phyloP scores from a whole-genome alignment of 2,329 filamentous ascomycete species.

The Monosporascus sp. region DNA sequence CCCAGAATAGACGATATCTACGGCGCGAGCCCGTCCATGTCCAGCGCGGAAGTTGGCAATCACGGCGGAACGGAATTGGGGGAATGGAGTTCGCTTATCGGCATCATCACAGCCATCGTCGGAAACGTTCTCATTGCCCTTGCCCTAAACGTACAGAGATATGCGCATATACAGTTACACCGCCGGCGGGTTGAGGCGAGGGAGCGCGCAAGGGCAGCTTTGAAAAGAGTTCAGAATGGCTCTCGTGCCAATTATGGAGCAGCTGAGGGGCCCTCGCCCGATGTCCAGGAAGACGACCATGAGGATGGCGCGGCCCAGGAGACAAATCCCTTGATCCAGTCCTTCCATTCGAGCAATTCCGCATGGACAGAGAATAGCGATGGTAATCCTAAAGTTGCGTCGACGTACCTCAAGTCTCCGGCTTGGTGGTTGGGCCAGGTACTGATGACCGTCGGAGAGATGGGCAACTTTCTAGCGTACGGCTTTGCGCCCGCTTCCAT shows the following conservation, averaged over 20 bases:
- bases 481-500: constrained; percentile 97
- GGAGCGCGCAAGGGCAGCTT: constrained; percentile 48
- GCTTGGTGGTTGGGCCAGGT: constrained; percentile 97
- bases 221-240: constrained; percentile 38
- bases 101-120: constrained; percentile 85
- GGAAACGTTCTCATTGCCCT: constrained; percentile 94
- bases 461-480: constrained; percentile 94
- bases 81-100: constrained; percentile 89
- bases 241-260: constrained; percentile 24
- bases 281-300: constrained; percentile 28
- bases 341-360: constrained; percentile 41
- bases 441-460: constrained; percentile 87
- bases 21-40: constrained; percentile 11
- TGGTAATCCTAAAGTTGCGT: constrained; percentile 38
- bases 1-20: constrained; percentile 7
- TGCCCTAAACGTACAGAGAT: constrained; percentile 92
- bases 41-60: constrained; percentile 17
- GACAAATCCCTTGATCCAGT: constrained; percentile 47
- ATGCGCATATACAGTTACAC: constrained; percentile 83
- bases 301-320: constrained; percentile 32
- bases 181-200: constrained; percentile 59
- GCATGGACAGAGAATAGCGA: constrained; percentile 31
- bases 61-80: constrained; percentile 46
- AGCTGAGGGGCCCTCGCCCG: constrained; percentile 16
- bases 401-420: constrained; percentile 79